A percentile compares a stretch with the other conserved stretches of the same genome.
Evolutionary conservation across 1,284 basidiomycete species (phyloP).

Genomic region (Ceratobasidium sp.): DNA sequence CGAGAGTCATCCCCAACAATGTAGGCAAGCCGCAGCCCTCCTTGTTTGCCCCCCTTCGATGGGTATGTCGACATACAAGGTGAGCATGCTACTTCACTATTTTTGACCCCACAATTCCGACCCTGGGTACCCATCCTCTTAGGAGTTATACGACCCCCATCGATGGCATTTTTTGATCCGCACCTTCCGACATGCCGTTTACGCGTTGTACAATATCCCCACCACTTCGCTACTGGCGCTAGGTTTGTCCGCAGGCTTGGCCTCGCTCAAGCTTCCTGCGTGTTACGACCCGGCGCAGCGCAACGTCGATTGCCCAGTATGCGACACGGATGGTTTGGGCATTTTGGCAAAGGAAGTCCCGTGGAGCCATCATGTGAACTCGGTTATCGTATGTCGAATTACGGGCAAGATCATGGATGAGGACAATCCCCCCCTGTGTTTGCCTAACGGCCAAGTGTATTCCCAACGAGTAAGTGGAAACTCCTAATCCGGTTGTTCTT

Average conservation of each 20-base stretch:
- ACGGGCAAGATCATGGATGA: conserved; percentile 95
- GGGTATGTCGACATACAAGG: conserved; percentile 43
- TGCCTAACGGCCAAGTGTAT: conserved; percentile 94
- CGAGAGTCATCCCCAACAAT: conserved; percentile 79
- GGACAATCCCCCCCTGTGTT: conserved; percentile 91
- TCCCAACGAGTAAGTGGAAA: conserved; percentile 78
- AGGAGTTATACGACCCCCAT: conserved; percentile 84
- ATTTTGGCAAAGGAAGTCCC: conserved; percentile 88
- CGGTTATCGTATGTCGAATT: conserved; percentile 92
- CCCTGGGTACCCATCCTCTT: conserved; percentile 43
- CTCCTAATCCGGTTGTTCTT: conserved; percentile 7
- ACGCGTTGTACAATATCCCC: conserved; percentile 86
- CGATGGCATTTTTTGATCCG: conserved; percentile 82
- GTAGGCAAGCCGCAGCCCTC: conserved; percentile 81
- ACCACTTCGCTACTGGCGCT: conserved; percentile 88
- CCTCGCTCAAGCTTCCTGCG: conserved; percentile 85
- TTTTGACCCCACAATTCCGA: neutral
- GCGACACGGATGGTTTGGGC: conserved; percentile 78
- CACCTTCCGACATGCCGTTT: conserved; percentile 86
- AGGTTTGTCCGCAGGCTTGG: conserved; percentile 88
- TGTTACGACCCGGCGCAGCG: conserved; percentile 65
- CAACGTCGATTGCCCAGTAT: conserved; percentile 93
- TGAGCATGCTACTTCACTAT: neutral
- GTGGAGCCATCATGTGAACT: conserved; percentile 93
- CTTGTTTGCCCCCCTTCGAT: conserved; percentile 68